These are phyloP conservation scores for Ceriops tagal DNA, from an alignment of 345 rosid genomes.

Conservation along the genomic window DNA sequence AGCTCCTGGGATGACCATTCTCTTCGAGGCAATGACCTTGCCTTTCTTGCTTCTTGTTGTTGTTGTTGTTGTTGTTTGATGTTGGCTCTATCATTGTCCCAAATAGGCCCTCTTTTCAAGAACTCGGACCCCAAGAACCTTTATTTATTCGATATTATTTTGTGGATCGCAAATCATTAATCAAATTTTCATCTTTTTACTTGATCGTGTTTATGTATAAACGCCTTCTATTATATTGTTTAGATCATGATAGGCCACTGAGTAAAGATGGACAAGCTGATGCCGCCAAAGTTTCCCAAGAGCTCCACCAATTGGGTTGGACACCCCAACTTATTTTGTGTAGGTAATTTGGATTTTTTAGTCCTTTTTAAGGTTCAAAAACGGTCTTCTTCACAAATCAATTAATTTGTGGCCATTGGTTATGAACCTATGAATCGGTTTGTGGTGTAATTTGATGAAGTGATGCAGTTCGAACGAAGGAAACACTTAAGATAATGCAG, in stretches of 20 bases:
- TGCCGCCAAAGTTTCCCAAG: constrained; percentile 58
- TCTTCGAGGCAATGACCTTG: constrained; percentile 46
- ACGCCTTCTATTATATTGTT: neutral
- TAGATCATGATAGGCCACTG: constrained; percentile 93
- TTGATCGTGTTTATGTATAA: neutral
- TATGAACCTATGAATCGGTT: constrained; percentile 3
- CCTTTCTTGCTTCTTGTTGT: neutral
- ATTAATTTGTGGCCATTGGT: neutral
- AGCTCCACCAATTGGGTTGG: constrained; percentile 78
- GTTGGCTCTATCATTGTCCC: neutral
- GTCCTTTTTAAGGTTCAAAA: neutral
- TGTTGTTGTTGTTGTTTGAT: neutral
- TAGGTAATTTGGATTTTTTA: constrained; percentile 36
- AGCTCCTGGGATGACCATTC: constrained; percentile 76
- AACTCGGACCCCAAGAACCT: neutral
- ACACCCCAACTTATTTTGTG: constrained; percentile 80
- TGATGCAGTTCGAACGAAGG: constrained; percentile 70
- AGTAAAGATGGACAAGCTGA: constrained; percentile 59
- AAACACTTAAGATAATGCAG: constrained; percentile 89
- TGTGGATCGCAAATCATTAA: neutral
- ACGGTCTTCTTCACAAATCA: neutral
- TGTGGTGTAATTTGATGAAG: constrained; percentile 33
- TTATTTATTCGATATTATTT: neutral
- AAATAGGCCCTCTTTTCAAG: too few species aligned
- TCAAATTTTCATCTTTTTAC: neutral